These are phyloP conservation scores for Handroanthus guayacan DNA, from an alignment of 257 asterid genomes.

Conservation along the genomic window DNA sequence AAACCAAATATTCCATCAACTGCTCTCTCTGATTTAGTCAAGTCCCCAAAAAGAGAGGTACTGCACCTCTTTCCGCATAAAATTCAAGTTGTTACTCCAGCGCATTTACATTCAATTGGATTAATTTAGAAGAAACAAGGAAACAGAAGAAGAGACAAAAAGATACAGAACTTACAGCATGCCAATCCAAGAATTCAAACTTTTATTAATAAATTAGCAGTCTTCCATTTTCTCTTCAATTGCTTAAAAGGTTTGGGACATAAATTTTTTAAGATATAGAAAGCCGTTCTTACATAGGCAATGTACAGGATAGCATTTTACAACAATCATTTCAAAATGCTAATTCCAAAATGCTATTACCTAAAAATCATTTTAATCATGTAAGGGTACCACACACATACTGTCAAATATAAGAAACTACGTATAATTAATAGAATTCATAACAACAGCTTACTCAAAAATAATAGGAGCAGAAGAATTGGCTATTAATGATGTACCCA, in stretches of 20 bases:
- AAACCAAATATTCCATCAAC: too few relatives aligned
- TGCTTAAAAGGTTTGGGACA: constrained; percentile 3
- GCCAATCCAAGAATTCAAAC: constrained; percentile 19
- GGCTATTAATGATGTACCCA: constrained; percentile 65
- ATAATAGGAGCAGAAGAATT: constrained; percentile 86
- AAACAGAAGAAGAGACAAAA: constrained; percentile 1
- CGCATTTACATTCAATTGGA: too few relatives aligned
- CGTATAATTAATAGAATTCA: constrained; percentile 12
- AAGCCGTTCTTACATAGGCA: constrained; percentile 11
- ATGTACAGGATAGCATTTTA: neutral
- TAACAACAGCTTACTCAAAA: constrained; percentile 70
- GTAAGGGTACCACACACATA: neutral
- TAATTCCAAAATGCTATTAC: constrained; percentile 19
- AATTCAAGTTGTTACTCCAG: too few relatives aligned
- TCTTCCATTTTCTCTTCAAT: constrained; percentile 4
- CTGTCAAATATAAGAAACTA: constrained; percentile 2
- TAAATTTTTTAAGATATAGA: neutral
- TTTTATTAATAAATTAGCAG: neutral
- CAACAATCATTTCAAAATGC: constrained; percentile 15
- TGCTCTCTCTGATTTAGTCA: too few relatives aligned
- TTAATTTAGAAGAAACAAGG: neutral
- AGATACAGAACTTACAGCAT: constrained; percentile 7
- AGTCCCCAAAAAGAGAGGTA: too few relatives aligned
- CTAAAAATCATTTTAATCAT: neutral
- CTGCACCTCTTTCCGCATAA: too few relatives aligned